A percentile compares a stretch with the other conserved stretches of the same genome.
Evolutionary conservation across 768 basidiomycete genomes (phyloP).

Genomic region (Gloeopeniophorella convolvens): DNA sequence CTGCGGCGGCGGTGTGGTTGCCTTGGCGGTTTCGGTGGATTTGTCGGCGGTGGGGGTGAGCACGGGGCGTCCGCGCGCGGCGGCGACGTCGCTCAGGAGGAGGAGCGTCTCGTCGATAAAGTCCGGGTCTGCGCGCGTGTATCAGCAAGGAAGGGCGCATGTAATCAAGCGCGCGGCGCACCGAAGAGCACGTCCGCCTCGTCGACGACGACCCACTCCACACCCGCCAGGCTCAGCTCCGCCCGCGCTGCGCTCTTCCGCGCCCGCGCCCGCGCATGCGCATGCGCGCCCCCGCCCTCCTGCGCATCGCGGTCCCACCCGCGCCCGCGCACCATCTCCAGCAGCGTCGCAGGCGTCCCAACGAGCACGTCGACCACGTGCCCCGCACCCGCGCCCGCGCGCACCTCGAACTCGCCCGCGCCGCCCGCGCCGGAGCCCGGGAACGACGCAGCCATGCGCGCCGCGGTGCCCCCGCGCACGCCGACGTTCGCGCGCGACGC

Average conservation of each 20-base stretch:
- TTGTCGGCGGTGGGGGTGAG: constrained; percentile 15
- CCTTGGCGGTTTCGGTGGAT: neutral
- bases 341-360: constrained; percentile 56
- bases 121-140: constrained; percentile 58
- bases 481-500: constrained; percentile 52
- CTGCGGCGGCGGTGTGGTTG: constrained; percentile 1
- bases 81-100: constrained; percentile 64
- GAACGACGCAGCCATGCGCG: constrained; percentile 41
- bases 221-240: constrained; percentile 55
- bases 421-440: constrained; percentile 18
- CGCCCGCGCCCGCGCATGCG: constrained; percentile 17
- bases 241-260: constrained; percentile 42
- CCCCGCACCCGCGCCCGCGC: constrained; percentile 13
- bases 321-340: constrained; percentile 51
- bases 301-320: constrained; percentile 44
- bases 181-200: constrained; percentile 90
- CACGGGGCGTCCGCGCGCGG: constrained; percentile 48
- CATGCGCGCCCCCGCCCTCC: constrained; percentile 27
- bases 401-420: constrained; percentile 23
- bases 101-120: constrained; percentile 69
- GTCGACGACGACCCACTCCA: constrained; percentile 89
- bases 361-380: constrained; percentile 51
- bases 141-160: neutral
- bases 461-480: too few species aligned
- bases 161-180: constrained; percentile 29